Base-by-base conservation (phyloP, 495 filamentous ascomycete species). In the Aspergillus ostianus region DNA sequence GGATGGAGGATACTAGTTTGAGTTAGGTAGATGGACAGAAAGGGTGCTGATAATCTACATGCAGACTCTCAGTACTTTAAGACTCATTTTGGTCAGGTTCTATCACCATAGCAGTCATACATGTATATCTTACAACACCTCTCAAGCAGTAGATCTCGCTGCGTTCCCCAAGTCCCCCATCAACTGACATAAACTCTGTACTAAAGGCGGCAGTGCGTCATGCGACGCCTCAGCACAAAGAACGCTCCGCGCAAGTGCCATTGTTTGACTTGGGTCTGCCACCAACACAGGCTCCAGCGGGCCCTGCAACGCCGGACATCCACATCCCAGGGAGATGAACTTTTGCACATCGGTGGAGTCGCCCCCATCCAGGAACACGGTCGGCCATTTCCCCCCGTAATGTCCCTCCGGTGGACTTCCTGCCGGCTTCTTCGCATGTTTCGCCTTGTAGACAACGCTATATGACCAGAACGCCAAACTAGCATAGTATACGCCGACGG, bases 391-490 rank as follows among this genome's bases (percentile, higher is more conserved):
- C 15, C 45, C 51, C 9, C 18, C 61, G 19, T 23, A 59, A 30
- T 27, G 58, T 26, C 36, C 45, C 53, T 8, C 56, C 18, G 21
- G 23, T 30, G 55, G 41, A 51, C 57, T 57, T 12, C 54, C 62
- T 54, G 49, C 70, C 13, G 60, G 51, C 20, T 68, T 63, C 51
- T 66, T 67, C 0, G 58, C 53, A 47, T 63, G 58, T 23, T 67
- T 67, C 17, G 73, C 75, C 30, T 67, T 70, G 36, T 64, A 69
- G 9, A 84, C 70, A 0, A 85, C 74, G 27, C 82, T 82, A 55
- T 84, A 87, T 0, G 78, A 80, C 87, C 87, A 88, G 36, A 88
- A 72, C 4, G 80, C 80, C 32, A 88, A 64, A 41, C 78, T 77
- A 2, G 84, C 85, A 62, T 87, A 82, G 59, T 85, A 86, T 0